phyloP scores from a whole-genome alignment of 306 rosid genomes.

The Pyrus communis region DNA sequence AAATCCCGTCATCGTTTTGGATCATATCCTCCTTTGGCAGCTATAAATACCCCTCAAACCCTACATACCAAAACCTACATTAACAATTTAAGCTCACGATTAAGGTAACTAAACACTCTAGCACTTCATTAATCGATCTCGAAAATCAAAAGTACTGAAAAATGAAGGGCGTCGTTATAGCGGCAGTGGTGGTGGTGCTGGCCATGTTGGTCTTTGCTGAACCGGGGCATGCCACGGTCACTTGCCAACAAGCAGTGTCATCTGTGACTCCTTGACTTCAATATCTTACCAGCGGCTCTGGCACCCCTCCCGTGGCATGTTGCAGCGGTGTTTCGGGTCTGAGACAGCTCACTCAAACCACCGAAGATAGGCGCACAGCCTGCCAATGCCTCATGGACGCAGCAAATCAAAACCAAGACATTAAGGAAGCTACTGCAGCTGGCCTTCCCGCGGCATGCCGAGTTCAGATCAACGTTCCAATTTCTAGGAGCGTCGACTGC shows the following conservation, averaged over 20 bases:
- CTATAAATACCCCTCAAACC: slow-evolving; percentile 1
- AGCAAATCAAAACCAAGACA: background rate
- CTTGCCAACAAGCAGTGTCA: background rate
- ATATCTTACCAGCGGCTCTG: slow-evolving; percentile 2
- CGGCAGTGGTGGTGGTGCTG: background rate
- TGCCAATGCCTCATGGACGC: slow-evolving; percentile 25
- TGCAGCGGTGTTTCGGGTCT: slow-evolving; percentile 10
- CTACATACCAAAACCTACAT: background rate
- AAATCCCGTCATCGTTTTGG: background rate
- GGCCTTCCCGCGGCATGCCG: slow-evolving; percentile 19
- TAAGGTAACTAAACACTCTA: background rate
- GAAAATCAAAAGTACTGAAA: background rate
- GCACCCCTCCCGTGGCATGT: background rate
- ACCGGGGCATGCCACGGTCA: background rate
- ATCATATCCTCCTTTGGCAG: background rate
- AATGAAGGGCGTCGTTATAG: slow-evolving; percentile 2
- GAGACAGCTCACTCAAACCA: background rate
- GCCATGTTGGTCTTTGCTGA: background rate
- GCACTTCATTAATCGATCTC: background rate
- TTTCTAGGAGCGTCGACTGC: slow-evolving; percentile 14
- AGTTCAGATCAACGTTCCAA: background rate
- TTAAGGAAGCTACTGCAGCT: background rate
- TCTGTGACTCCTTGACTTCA: background rate
- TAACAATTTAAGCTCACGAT: background rate
- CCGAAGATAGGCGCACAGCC: background rate